phyloP scores from a whole-genome alignment of 441 rosid genomes.

The Isatis lusitanica region DNA sequence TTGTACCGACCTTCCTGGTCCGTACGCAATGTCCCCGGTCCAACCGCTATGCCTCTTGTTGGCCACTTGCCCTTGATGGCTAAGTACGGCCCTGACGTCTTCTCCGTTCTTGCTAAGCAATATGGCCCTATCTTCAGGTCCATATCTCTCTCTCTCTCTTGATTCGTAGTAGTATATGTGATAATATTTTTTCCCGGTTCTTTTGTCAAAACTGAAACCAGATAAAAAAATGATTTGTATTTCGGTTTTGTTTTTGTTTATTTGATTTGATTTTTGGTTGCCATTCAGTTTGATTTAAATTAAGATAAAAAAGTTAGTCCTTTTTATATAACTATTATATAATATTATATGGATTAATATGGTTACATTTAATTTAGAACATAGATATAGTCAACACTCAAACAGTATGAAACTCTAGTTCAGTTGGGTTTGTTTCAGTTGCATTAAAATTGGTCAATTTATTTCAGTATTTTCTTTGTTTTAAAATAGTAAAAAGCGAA shows the following conservation, averaged over 20 bases:
- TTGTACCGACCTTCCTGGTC: slow-evolving; percentile 78
- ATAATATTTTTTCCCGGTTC: not conserved
- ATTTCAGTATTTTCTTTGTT: not conserved
- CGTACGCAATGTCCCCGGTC: slow-evolving; percentile 84
- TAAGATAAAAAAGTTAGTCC: not conserved
- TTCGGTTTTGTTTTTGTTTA: not conserved
- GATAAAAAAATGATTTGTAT: not conserved
- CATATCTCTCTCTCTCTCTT: slow-evolving; percentile 11
- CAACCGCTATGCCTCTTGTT: slow-evolving; percentile 61
- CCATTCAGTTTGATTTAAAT: not conserved
- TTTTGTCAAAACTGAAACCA: not conserved
- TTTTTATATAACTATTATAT: not conserved
- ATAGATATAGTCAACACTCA: not conserved
- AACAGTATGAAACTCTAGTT: not conserved
- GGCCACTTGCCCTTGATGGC: slow-evolving; percentile 93
- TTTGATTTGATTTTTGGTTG: not conserved
- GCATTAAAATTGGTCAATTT: not conserved
- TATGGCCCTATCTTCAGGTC: slow-evolving; percentile 94
- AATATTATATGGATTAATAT: not conserved
- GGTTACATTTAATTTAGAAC: not conserved
- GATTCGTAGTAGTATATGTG: not conserved
- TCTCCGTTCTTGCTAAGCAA: slow-evolving; percentile 74
- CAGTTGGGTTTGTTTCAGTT: not conserved
- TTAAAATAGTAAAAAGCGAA: not conserved
- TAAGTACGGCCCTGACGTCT: slow-evolving; percentile 82